Conservation (phyloP, 2,329 filamentous ascomycete genomes). For the Monilinia polystroma region DNA sequence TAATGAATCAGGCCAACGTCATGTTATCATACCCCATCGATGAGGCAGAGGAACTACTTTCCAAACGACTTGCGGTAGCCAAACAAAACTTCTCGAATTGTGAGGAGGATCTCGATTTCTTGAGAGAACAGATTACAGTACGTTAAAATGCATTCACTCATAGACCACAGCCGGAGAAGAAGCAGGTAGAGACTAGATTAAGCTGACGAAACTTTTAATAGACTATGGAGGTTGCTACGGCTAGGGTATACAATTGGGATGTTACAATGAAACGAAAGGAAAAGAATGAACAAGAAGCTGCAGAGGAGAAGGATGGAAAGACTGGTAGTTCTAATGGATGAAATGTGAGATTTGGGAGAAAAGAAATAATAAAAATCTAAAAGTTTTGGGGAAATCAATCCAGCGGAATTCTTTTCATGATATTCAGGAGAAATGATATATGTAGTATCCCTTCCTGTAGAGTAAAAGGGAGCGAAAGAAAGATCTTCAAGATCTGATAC, state of each 20-base stretch:
- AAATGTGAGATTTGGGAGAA: constrained; percentile 12
- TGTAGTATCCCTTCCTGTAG: neutral
- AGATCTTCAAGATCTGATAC: constrained; percentile 12
- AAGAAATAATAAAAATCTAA: constrained; percentile 22
- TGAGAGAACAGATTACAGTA: constrained; percentile 95
- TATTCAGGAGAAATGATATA: constrained; percentile 18
- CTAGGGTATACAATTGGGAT: constrained; percentile 99
- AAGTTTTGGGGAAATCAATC: neutral
- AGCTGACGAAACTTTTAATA: constrained; percentile 27
- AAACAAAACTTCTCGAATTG: constrained; percentile 81
- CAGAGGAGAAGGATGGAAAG: constrained; percentile 39
- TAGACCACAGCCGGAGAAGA: neutral
- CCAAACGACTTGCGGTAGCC: constrained; percentile 74
- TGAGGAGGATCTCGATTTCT: constrained; percentile 93
- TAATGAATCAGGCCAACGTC: constrained; percentile 71
- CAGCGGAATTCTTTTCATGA: constrained; percentile 6
- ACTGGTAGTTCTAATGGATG: constrained; percentile 39
- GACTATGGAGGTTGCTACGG: constrained; percentile 88
- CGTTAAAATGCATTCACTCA: constrained; percentile 37
- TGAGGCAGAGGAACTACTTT: constrained; percentile 78
- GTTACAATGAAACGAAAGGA: constrained; percentile 94
- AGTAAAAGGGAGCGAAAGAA: neutral
- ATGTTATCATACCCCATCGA: constrained; percentile 93
- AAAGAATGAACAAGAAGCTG: constrained; percentile 60
- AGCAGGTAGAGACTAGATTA: neutral